phyloP scores from a whole-genome alignment of 495 filamentous ascomycete genomes.

The Penicillium herquei region DNA sequence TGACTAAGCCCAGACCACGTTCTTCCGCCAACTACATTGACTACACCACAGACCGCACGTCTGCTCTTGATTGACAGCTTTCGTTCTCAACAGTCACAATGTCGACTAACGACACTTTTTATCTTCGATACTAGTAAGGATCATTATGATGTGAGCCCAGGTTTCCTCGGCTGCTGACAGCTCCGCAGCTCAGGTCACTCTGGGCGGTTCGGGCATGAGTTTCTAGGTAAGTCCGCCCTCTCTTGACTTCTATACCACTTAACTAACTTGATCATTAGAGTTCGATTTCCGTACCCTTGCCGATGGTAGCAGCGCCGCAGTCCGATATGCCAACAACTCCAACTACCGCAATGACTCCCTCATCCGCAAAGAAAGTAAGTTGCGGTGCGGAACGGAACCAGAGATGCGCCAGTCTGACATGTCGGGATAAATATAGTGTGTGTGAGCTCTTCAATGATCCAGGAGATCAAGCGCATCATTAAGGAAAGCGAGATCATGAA shows the following conservation, averaged over 20 bases:
- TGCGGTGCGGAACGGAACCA: slow-evolving; percentile 6
- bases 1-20: slow-evolving; percentile 44
- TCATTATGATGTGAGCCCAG: slow-evolving; percentile 30
- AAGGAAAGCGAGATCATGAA: slow-evolving; percentile 99
- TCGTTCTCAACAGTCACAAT: slow-evolving; percentile 22
- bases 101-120: slow-evolving; percentile 78
- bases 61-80: slow-evolving; percentile 14
- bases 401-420: slow-evolving; percentile 12
- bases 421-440: slow-evolving; percentile 67
- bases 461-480: slow-evolving; percentile 94
- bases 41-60: neutral
- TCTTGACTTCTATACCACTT: neutral
- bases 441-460: slow-evolving; percentile 86
- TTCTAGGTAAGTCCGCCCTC: slow-evolving; percentile 66
- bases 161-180: slow-evolving; percentile 50
- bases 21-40: slow-evolving; percentile 17
- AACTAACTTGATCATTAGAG: slow-evolving; percentile 56
- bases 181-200: slow-evolving; percentile 85
- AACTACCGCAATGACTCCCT: slow-evolving; percentile 99
- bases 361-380: slow-evolving; percentile 98
- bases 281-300: slow-evolving; percentile 94
- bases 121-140: slow-evolving; percentile 92
- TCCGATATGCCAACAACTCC: slow-evolving; percentile 98
- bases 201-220: slow-evolving; percentile 97
- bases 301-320: slow-evolving; percentile 92